Conservation (phyloP, 1,284 basidiomycete genomes). For the Malassezia sympodialis region DNA sequence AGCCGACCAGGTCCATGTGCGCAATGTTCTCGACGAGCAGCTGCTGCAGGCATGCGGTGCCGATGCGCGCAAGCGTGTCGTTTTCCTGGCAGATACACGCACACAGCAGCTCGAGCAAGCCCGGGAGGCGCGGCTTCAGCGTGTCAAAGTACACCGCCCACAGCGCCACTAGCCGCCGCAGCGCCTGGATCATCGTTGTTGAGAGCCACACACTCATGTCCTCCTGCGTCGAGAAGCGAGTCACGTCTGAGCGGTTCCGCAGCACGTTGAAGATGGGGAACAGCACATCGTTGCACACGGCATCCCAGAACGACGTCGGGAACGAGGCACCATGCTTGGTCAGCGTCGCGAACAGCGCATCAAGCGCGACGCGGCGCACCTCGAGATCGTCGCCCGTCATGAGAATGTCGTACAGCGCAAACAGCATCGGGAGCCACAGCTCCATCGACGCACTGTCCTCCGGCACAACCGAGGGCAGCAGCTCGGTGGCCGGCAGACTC, state of each 20-base stretch:
- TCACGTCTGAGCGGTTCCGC: conserved; percentile 68
- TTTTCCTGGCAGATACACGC: conserved; percentile 87
- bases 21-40: conserved; percentile 84
- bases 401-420: conserved; percentile 96
- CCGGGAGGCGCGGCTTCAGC: conserved; percentile 78
- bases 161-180: conserved; percentile 86
- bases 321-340: conserved; percentile 80
- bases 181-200: conserved; percentile 96
- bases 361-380: conserved; percentile 73
- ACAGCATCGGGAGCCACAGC: conserved; percentile 83
- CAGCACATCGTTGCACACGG: conserved; percentile 86
- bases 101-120: conserved; percentile 80
- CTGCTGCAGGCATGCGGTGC: conserved; percentile 94
- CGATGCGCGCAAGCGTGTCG: conserved; percentile 93
- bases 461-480: conserved; percentile 73
- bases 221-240: conserved; percentile 86
- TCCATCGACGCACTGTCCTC: background rate
- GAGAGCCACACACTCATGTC: conserved; percentile 99
- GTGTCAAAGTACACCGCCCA: conserved; percentile 94
- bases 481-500: conserved; percentile 86
- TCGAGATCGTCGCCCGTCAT: conserved; percentile 99
- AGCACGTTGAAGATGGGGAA: conserved; percentile 98
- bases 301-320: conserved; percentile 91
- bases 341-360: conserved; percentile 86
- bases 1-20: conserved; percentile 72